These are phyloP conservation scores for Neoboletus magnificus DNA, from an alignment of 768 basidiomycete genomes.

Conservation along the genomic window DNA sequence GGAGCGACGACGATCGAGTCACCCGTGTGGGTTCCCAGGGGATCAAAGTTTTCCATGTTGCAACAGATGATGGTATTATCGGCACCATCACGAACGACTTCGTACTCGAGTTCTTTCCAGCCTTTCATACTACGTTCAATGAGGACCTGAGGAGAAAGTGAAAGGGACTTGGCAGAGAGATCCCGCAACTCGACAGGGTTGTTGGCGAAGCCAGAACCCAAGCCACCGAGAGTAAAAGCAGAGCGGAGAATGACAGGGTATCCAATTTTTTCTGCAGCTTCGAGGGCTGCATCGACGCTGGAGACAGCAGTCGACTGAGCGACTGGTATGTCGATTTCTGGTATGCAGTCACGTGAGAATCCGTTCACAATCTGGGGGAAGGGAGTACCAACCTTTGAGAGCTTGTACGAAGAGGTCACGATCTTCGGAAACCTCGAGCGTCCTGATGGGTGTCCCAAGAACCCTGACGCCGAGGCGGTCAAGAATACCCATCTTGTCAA, in stretches of 20 bases:
- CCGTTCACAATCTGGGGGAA: background rate
- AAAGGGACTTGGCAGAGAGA: slow-evolving; percentile 86
- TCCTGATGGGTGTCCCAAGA: slow-evolving; percentile 91
- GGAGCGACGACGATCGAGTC: slow-evolving; percentile 99
- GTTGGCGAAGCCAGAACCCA: slow-evolving; percentile 97
- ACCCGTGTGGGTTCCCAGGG: slow-evolving; percentile 97
- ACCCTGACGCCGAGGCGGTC: slow-evolving; percentile 92
- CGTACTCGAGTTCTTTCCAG: slow-evolving; percentile 99
- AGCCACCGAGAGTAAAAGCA: slow-evolving; percentile 96
- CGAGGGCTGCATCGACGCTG: slow-evolving; percentile 88
- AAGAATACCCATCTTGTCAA: slow-evolving; percentile 95
- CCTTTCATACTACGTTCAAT: slow-evolving; percentile 99
- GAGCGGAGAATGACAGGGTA: slow-evolving; percentile 97
- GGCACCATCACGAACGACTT: slow-evolving; percentile 96
- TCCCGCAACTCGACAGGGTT: slow-evolving; percentile 93
- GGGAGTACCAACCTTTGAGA: slow-evolving; percentile 68
- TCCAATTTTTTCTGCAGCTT: slow-evolving; percentile 86
- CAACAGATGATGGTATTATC: slow-evolving; percentile 99
- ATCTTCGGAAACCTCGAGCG: slow-evolving; percentile 95
- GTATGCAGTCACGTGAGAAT: slow-evolving; percentile 3
- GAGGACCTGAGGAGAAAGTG: slow-evolving; percentile 90
- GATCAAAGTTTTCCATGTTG: slow-evolving; percentile 99
- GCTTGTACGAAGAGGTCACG: slow-evolving; percentile 95
- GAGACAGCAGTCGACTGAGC: slow-evolving; percentile 96
- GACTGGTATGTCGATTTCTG: slow-evolving; percentile 96